Evolutionary conservation across 345 rosid species (phyloP), one percentile per base, ranked within the genome.

Genomic region (Eucalyptus curtisii): DNA sequence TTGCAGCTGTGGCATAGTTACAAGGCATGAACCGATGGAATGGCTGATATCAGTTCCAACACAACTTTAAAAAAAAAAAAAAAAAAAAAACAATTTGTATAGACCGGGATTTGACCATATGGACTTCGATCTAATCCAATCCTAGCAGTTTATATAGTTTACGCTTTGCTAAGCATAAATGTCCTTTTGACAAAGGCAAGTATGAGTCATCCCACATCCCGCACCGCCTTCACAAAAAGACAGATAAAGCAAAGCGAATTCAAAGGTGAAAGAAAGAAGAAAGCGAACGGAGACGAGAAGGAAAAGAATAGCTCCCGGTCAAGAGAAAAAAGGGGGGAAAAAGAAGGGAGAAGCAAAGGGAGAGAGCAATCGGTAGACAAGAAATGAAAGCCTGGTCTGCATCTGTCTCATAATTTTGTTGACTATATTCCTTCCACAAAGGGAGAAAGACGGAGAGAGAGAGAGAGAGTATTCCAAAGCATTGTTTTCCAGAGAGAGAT

Each of bases 361-460:
- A 0, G 61, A 86, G 80, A 86, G 86, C 92, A 89, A 81, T 87
- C 89, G 45, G 31, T 33, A 89, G 94, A 94, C 94, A 94, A 45
- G 96, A 94, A 92, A 92, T 89, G 93, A 94, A 93, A 93, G 91
- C 47, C 55, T 20, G 79, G 94, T 95, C 94, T 82, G 79, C 12
- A 53, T 92, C 88, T 94, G 95, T 93, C 93, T 92, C 57, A 94
- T 91, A 93, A 92, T 88, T 87, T 88, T 90, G 93, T 93, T 95
- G 95, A 94, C 94, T 79, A 87, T n/a, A 44, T 71, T 61, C 61
- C 61, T n/a, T 40, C 82, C 82, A 10, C 30, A 76, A 6, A 61
- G 33, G 31, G 27, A 76, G 30, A 20, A 13, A 76, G 81, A 19
- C 44, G 17, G 81, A 68, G 45, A 6, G 14, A 37, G 45, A 6